phyloP scores from a whole-genome alignment of 2,329 filamentous ascomycete genomes.

The Aureobasidium zeae region DNA sequence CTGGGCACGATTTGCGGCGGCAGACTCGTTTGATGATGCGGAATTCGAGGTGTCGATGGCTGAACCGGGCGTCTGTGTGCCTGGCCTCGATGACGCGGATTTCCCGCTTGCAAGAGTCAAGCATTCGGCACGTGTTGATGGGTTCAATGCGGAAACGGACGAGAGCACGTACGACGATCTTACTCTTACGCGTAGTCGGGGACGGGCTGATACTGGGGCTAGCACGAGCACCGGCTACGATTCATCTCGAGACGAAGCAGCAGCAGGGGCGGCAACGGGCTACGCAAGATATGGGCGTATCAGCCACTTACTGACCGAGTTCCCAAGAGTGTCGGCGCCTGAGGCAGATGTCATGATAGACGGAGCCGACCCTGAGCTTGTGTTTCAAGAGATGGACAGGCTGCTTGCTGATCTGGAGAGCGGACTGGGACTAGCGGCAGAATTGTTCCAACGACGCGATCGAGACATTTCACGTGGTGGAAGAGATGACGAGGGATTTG shows the following conservation, averaged over 20 bases:
- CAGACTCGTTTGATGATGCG: slow-evolving; percentile 12
- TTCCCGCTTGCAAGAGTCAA: slow-evolving; percentile 9
- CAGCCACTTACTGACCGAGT: slow-evolving; percentile 15
- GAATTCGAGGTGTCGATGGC: slow-evolving; percentile 1
- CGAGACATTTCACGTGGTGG: slow-evolving; percentile 1
- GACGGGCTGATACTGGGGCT: slow-evolving; percentile 8
- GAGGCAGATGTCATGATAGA: slow-evolving; percentile 26
- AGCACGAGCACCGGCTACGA: slow-evolving; percentile 15
- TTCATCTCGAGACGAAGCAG: slow-evolving; percentile 17
- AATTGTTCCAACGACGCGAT: slow-evolving; percentile 7
- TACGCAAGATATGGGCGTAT: slow-evolving; percentile 3
- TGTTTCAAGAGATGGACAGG: slow-evolving; percentile 25
- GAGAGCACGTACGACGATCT: slow-evolving; percentile 11
- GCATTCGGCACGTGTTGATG: slow-evolving; percentile 7
- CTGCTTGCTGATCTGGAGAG: slow-evolving; percentile 22
- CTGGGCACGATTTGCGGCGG: slow-evolving; percentile 13
- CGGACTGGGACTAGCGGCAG: slow-evolving; percentile 15
- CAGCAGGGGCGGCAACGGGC: too few species aligned
- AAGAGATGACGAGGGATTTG: slow-evolving; percentile 9
- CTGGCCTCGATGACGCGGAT: slow-evolving; percentile 9
- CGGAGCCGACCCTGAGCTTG: slow-evolving; percentile 22
- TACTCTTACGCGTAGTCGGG: slow-evolving; percentile 2
- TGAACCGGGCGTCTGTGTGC: background rate
- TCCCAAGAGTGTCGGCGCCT: slow-evolving; percentile 24
- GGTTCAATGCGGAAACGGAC: slow-evolving; percentile 4